Evolutionary conservation across 2,329 filamentous ascomycete genomes (phyloP).

Genomic region (Fusarium camptoceras): DNA sequence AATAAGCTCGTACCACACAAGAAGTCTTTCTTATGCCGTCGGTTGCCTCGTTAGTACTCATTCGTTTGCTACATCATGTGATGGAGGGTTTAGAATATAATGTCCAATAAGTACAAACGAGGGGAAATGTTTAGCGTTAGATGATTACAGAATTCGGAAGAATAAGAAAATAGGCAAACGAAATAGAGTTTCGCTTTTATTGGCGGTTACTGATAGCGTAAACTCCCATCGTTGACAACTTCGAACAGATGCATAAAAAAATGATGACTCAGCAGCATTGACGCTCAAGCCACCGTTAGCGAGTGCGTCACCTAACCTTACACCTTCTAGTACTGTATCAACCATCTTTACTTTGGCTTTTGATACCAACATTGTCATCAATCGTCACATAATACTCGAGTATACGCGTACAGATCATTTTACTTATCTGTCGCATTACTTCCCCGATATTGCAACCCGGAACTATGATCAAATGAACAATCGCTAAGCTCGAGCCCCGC

Average conservation of each 20-base stretch:
- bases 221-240: neutral
- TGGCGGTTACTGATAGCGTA: neutral
- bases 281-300: neutral
- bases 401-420: conserved; percentile 16
- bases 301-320: conserved; percentile 41
- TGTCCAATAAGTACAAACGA: neutral
- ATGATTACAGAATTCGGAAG: neutral
- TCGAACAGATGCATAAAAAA: neutral
- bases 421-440: neutral
- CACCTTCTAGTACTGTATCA: too few relatives aligned
- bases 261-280: conserved; percentile 19
- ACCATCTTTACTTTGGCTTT: neutral
- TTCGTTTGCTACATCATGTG: neutral
- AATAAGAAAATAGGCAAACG: neutral
- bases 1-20: neutral
- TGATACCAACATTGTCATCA: conserved; percentile 32
- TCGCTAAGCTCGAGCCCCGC: conserved; percentile 23
- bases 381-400: conserved; percentile 13
- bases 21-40: neutral
- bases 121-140: rapidly evolving
- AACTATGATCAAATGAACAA: conserved; percentile 40
- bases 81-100: neutral
- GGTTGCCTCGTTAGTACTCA: neutral
- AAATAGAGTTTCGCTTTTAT: neutral
- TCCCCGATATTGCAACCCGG: neutral